Evolutionary conservation across 169 alveolate species (phyloP).

Genomic region (Cryptosporidium sp.): DNA sequence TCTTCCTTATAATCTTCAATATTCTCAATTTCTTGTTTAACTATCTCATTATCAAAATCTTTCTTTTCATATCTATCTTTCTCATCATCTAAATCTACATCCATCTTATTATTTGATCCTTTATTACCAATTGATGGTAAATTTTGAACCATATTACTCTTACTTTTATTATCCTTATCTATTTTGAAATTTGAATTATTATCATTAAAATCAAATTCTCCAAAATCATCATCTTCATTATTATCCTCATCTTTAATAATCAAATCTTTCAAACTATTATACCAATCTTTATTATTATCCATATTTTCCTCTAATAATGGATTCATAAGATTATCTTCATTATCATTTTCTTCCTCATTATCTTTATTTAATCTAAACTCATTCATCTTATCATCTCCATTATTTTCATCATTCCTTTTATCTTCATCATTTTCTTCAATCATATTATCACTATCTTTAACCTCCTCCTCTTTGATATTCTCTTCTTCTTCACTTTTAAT

Average conservation of each 20-base stretch:
- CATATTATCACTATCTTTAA: constrained; percentile 7
- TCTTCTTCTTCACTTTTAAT: constrained; percentile 2
- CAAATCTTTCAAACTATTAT: background rate
- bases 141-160: constrained; percentile 55
- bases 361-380: constrained; percentile 79
- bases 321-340: constrained; percentile 78
- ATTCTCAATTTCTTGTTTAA: constrained; percentile 38
- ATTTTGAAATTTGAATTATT: background rate
- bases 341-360: constrained; percentile 76
- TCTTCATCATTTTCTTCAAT: constrained; percentile 19
- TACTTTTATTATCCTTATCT: constrained; percentile 67
- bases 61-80: constrained; percentile 40
- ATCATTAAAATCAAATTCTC: constrained; percentile 67
- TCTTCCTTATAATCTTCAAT: background rate
- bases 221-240: constrained; percentile 48
- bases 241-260: background rate
- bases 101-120: constrained; percentile 28
- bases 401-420: constrained; percentile 46
- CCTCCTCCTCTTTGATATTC: background rate
- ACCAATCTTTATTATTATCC: constrained; percentile 33
- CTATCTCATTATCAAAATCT: background rate
- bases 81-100: constrained; percentile 67
- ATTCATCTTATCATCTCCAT: constrained; percentile 78
- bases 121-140: constrained; percentile 37
- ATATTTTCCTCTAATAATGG: constrained; percentile 76